Conservation (phyloP, 2,329 filamentous ascomycete species). For the Hansfordia pulvinata region DNA sequence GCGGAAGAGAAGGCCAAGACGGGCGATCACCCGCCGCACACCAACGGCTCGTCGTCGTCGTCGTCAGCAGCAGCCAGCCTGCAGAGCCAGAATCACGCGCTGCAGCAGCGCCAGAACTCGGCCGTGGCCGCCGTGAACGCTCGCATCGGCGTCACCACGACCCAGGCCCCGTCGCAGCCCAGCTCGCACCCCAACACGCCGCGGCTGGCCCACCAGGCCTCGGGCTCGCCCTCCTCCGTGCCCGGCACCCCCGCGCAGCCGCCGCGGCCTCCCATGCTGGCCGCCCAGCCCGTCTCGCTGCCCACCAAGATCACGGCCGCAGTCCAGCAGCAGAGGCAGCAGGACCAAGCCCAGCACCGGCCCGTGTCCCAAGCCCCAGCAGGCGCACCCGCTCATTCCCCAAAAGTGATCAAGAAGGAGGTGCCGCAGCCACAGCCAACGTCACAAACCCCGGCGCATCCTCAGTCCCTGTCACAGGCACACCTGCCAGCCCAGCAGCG, state of each 20-base stretch:
- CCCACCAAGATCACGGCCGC: constrained; percentile 1
- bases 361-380: too few species aligned
- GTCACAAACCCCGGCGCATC: constrained; percentile 1
- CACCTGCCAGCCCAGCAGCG: constrained; percentile 4
- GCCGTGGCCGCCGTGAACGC: too few species aligned
- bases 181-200: constrained; percentile 1
- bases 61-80: constrained; percentile 34
- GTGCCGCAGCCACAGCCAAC: constrained; percentile 2
- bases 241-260: not conserved
- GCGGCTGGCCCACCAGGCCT: not conserved
- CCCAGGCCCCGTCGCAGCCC: not conserved
- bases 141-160: too few species aligned
- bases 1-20: constrained; percentile 49
- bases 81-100: constrained; percentile 12
- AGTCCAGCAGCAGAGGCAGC: too few species aligned
- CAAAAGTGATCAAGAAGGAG: too few species aligned
- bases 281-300: not conserved
- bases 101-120: too few species aligned
- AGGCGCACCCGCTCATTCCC: too few species aligned
- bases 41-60: constrained; percentile 46
- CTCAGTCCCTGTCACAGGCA: constrained; percentile 1
- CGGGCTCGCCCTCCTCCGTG: not conserved
- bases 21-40: constrained; percentile 44
- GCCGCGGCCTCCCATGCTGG: not conserved
- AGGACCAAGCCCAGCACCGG: too few species aligned